A percentile compares a stretch with the other conserved stretches of the same genome.
These are phyloP conservation scores for Apiospora rasikravindrae DNA, from an alignment of 2,329 filamentous ascomycete species.

Conservation along the genomic window DNA sequence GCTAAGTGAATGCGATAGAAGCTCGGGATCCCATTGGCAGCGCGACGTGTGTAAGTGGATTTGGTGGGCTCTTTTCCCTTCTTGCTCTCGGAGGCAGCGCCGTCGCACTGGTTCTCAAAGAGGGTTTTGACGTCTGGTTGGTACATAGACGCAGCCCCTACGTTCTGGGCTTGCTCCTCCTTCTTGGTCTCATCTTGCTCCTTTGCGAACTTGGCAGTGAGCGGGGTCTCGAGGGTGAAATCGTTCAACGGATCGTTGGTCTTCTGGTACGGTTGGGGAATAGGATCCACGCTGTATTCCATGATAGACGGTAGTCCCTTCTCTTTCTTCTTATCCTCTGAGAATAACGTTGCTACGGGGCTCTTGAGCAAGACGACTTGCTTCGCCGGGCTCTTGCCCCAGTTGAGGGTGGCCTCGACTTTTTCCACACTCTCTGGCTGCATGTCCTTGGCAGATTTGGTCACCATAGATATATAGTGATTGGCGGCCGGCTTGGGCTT, in stretches of 20 bases:
- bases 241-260: neutral
- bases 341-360: neutral
- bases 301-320: neutral
- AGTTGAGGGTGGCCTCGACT: neutral
- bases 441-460: neutral
- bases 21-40: neutral
- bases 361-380: neutral
- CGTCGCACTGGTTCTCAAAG: neutral
- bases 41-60: neutral
- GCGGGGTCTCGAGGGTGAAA: constrained; percentile 18
- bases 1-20: neutral
- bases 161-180: neutral
- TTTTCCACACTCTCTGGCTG: neutral
- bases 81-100: neutral
- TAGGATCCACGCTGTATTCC: neutral
- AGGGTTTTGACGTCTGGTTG: neutral
- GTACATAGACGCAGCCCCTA: neutral
- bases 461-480: neutral
- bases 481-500: neutral
- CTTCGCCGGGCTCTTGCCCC: neutral
- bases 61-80: neutral
- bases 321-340: neutral
- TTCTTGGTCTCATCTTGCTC: neutral
- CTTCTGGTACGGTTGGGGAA: neutral
- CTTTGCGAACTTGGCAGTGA: constrained; percentile 7